phyloP scores from a whole-genome alignment of 140 eudicot genomes.

The Stevia rebaudiana region DNA sequence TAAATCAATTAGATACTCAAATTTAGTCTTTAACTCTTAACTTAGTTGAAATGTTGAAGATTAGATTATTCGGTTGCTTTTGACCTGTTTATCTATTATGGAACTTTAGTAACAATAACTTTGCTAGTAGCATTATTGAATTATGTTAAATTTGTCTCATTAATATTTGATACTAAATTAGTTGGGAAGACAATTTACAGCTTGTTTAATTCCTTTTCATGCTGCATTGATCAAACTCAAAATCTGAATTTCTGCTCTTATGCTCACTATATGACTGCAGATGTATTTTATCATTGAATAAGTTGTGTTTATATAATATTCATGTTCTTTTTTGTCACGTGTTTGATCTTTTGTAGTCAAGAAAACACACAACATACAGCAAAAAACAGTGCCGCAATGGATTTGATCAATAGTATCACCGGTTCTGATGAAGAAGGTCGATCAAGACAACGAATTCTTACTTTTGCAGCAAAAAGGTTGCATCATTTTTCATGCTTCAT shows the following conservation, averaged over 20 bases:
- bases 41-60: too few species aligned
- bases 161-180: too few species aligned
- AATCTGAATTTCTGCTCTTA: neutral
- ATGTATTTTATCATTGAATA: neutral
- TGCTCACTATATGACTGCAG: neutral
- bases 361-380: conserved; percentile 36
- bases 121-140: neutral
- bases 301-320: neutral
- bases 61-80: neutral
- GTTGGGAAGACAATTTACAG: neutral
- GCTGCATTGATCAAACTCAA: neutral
- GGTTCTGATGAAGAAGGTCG: conserved; percentile 89
- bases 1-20: neutral
- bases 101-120: neutral
- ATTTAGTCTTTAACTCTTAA: too few species aligned
- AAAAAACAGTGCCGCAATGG: conserved; percentile 82
- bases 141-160: neutral
- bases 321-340: conserved; percentile 2
- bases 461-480: conserved; percentile 89
- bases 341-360: conserved; percentile 51
- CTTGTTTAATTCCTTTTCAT: neutral
- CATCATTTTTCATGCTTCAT: neutral
- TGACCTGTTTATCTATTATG: too few species aligned
- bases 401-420: conserved; percentile 73
- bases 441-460: conserved; percentile 83